A percentile compares a stretch with the other conserved stretches of the same genome.
Conservation (phyloP, 1,284 basidiomycete genomes). For the Cystobasidium pallidum region DNA sequence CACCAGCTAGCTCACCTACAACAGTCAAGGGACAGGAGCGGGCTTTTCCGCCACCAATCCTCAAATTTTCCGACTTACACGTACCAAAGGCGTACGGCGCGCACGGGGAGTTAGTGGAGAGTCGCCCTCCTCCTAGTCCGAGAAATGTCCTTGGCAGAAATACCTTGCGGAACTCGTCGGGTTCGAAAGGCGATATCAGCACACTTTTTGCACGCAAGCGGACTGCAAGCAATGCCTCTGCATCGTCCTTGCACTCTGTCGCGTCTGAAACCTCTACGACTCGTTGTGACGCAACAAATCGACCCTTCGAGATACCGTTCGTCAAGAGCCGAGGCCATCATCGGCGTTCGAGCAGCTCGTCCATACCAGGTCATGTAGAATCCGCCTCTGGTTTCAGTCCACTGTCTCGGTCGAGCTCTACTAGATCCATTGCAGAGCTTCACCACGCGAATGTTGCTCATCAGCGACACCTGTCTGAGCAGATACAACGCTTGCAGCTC, state of each 20-base stretch:
- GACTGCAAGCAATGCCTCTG: conserved; percentile 3
- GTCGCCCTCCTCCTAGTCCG: conserved; percentile 25
- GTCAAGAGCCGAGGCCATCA: conserved; percentile 4
- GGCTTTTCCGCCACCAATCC: not conserved
- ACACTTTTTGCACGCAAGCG: not conserved
- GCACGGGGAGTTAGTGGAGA: conserved; percentile 31
- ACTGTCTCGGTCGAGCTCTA: conserved; percentile 14
- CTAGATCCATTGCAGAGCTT: conserved; percentile 36
- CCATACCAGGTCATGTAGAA: not conserved
- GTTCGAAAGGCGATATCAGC: not conserved
- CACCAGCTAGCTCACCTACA: conserved; percentile 51
- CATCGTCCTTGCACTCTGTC: not conserved
- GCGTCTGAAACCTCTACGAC: not conserved
- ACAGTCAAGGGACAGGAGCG: conserved; percentile 44
- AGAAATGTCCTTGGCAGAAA: not conserved
- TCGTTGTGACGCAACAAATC: not conserved
- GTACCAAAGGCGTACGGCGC: conserved; percentile 16
- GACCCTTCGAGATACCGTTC: not conserved
- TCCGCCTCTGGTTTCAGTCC: not conserved
- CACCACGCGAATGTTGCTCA: conserved; percentile 45
- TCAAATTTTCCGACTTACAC: not conserved
- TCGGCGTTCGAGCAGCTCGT: conserved; percentile 2
- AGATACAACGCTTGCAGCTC: conserved; percentile 57
- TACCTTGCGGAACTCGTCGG: not conserved
- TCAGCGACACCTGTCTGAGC: conserved; percentile 57